Evolutionary conservation across 1,139 yeast genomes (phyloP), one percentile per base, ranked within the genome.

Genomic region (Candida sojae): DNA sequence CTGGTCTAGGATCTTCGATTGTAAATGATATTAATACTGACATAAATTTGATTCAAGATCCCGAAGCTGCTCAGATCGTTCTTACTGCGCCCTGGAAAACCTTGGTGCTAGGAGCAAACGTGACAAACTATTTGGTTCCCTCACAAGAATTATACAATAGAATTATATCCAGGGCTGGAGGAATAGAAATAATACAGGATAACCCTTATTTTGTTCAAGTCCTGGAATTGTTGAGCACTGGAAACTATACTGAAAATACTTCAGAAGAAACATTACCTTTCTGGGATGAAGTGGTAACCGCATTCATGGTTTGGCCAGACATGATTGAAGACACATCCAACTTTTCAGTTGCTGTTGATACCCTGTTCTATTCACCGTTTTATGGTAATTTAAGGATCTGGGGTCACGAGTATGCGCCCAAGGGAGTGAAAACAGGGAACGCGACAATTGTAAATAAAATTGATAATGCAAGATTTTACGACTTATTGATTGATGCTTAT

Each of bases 11-110:
- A 32, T 48, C 60, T 32, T 50, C 57, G 13, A 48, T 54, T 5
- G 52, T 53, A 5, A 64, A 64, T 47, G 76, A 72, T 53, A 61
- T 70, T 50, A 66, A 68, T 59, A 69, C 74, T 37, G 77, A 72
- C 54, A 69, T 72, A 57, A 71, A 72, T 57, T 57, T 72, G 46
- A 69, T 71, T 47, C 70, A 69, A 53, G 77, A 72, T 53, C 77
- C 77, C 11, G 77, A 71, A 57, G 76, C 74, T 23, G 76, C 77
- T 29, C 73, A 71, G 55, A 69, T 70, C 23, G 73, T 66, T 12
- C 54, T 72, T 34, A 67, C 75, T 36, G 69, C 75, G 5, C 62
- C 63, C 26, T 71, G 76, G 75, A 63, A 63, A 23, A 63, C 67
- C 36, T 48, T 70, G 26, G 58, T 57, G 48, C 64, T 72, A 52